Evolutionary conservation across 2,329 filamentous ascomycete genomes (phyloP), one percentile per base, ranked within the genome.

Genomic region (Fusarium torulosum): DNA sequence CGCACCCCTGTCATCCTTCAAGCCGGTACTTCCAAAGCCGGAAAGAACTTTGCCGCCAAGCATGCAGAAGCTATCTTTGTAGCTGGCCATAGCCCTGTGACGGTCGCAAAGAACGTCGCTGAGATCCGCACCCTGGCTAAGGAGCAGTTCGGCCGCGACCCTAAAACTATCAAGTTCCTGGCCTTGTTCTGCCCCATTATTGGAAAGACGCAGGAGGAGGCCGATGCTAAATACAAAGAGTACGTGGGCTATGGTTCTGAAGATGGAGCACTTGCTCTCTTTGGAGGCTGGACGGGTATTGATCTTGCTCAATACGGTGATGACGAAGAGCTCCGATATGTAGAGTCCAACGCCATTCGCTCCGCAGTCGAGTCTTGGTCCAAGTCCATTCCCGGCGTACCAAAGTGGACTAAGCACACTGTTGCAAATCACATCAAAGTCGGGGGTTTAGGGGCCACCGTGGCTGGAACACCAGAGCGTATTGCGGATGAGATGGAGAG

Each of bases 11-110:
- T 92, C 4, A 83, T 92, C 2, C 80, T 92, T 3, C 90, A 93
- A 75, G 90, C 90, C 0, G 90, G 90, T 0, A 90, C 90, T 0
- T 91, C 88, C 1, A 85, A 83, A 46, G 84, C 88, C 0, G 90
- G 90, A 4, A 91, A 90, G 75, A 76, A 79, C 0, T 92, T 93
- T 70, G 89, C 89, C 0, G 88, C 89, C 0, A 86, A 90, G 66
- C 89, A 92, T 72, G 90, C 90, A 1, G 90, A 93, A 72, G 89
- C 85, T 3, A 89, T 93, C 49, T 93, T 93, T 68, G 85, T 91
- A 1, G 89, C 86, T 0, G 88, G 88, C 0, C 89, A 91, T 72
- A 85, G 85, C 3, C 88, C 90, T 0, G 79, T 81, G 1, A 85
- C 89, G 0, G 86, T 89, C 23, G 84, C 85, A 2, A 87, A 85